A percentile compares a stretch with the other conserved stretches of the same genome.
phyloP scores from a whole-genome alignment of 1,284 basidiomycete genomes.

The Melampsora americana region DNA sequence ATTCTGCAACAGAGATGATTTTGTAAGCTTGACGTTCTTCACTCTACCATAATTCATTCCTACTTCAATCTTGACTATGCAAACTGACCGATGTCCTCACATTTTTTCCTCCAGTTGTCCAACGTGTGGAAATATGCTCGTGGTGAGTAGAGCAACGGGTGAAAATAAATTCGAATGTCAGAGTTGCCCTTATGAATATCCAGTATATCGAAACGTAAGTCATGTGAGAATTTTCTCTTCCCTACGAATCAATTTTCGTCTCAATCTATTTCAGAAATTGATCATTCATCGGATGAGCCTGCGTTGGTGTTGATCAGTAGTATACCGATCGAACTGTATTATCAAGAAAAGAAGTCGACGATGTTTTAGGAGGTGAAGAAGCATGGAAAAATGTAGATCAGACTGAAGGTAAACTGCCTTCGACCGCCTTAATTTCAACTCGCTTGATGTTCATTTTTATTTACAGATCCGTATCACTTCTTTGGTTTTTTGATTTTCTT shows the following conservation, averaged over 20 bases:
- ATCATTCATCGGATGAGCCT: constrained; percentile 8
- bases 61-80: neutral
- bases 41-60: too few species aligned
- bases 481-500: neutral
- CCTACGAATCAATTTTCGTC: neutral
- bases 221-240: constrained; percentile 26
- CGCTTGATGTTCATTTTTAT: neutral
- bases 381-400: constrained; percentile 94
- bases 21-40: neutral
- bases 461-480: neutral
- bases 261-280: constrained; percentile 10
- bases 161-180: constrained; percentile 86
- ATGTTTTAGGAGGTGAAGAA: constrained; percentile 87
- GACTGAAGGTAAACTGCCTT: constrained; percentile 64
- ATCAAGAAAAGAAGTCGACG: constrained; percentile 81
- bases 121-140: constrained; percentile 85
- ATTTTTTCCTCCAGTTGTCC: constrained; percentile 63
- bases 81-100: neutral
- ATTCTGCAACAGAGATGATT: neutral
- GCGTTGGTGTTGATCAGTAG: constrained; percentile 56
- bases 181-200: constrained; percentile 92
- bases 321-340: constrained; percentile 75
- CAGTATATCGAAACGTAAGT: constrained; percentile 71
- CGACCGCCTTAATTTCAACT: neutral
- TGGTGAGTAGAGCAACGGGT: constrained; percentile 63